Base-by-base conservation (phyloP, 768 basidiomycete genomes). In the Suillus alpinus region DNA sequence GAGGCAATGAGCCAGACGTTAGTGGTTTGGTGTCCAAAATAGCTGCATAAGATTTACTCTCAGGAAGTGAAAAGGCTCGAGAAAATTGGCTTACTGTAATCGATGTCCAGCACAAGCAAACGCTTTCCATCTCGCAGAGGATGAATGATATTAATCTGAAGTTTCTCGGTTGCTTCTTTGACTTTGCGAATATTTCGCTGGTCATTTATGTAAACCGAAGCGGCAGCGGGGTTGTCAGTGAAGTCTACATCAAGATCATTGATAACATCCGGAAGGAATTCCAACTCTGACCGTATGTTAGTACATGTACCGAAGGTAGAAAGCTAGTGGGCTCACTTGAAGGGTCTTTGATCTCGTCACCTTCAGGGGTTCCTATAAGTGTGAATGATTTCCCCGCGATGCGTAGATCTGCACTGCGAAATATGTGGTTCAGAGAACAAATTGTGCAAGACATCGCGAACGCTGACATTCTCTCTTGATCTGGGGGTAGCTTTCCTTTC, bases 181-280 rank as follows among this genome's bases (percentile, higher is more conserved):
- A 96, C 81, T 77, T 92, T 91, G 46, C 94, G 83, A 53, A 85
- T 83, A 68, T 95, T 96, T 50, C 94, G 80, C 50, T 86, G 83
- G 69, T 95, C 92, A 60, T 87, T 86, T 65, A 80, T 81, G 62
- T 92, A 91, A 2, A 75, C 73, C n/a, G 80, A 76, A 8, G 84
- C 84, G 5, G 83, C 84, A 12, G 73, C 74, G 12, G 83, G 79
- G 64, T 88, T 78, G 7, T 85, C 84, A 1, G 84, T 80, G 65
- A 94, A 87, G 69, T 92, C 90, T 36, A 93, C 78, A 67, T 96
- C 94, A 29, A 93, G 81, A 67, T 94, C 92, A 65, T 93, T 93
- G 31, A 90, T 71, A 2, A 88, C 83, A 68, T 87, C 88, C 1
- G 89, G 89, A 9, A 90, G 79, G 62, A 72, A 79, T 62, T 83